These are phyloP conservation scores for Kodamaea sp. DNA, from an alignment of 1,139 yeast genomes.

Conservation along the genomic window DNA sequence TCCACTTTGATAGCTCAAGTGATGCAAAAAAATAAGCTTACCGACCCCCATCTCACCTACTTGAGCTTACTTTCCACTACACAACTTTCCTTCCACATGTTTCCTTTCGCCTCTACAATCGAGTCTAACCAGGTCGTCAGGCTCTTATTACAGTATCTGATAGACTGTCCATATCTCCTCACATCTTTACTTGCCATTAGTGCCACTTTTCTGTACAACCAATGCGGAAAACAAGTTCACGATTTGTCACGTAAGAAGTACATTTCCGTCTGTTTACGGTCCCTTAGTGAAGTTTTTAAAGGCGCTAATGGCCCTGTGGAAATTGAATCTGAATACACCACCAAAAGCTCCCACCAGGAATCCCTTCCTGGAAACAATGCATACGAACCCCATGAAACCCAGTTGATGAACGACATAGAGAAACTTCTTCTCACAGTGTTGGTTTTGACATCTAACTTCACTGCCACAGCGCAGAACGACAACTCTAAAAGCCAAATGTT, in stretches of 20 bases:
- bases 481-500: slow-evolving; percentile 14
- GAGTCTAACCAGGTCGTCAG: slow-evolving; percentile 38
- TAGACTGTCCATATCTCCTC: slow-evolving; percentile 37
- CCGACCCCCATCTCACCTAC: slow-evolving; percentile 35
- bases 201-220: slow-evolving; percentile 40
- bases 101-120: slow-evolving; percentile 41
- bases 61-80: slow-evolving; percentile 31
- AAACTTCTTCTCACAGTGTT: slow-evolving; percentile 40
- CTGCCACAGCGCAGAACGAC: slow-evolving; percentile 28
- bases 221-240: slow-evolving; percentile 32
- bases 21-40: slow-evolving; percentile 23
- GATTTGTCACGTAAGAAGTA: slow-evolving; percentile 33
- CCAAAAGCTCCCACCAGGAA: background rate
- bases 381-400: background rate
- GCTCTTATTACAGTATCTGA: slow-evolving; percentile 35
- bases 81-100: slow-evolving; percentile 31
- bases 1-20: slow-evolving; percentile 26
- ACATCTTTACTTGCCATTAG: slow-evolving; percentile 38
- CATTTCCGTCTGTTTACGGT: slow-evolving; percentile 32
- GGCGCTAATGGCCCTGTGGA: slow-evolving; percentile 8
- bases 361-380: background rate
- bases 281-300: slow-evolving; percentile 35
- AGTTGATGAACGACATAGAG: slow-evolving; percentile 34
- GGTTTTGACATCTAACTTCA: slow-evolving; percentile 37
- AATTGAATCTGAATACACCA: background rate